Evolutionary conservation across 805 yeast species (phyloP).

Genomic region (Hanseniaspora occidentalis): DNA sequence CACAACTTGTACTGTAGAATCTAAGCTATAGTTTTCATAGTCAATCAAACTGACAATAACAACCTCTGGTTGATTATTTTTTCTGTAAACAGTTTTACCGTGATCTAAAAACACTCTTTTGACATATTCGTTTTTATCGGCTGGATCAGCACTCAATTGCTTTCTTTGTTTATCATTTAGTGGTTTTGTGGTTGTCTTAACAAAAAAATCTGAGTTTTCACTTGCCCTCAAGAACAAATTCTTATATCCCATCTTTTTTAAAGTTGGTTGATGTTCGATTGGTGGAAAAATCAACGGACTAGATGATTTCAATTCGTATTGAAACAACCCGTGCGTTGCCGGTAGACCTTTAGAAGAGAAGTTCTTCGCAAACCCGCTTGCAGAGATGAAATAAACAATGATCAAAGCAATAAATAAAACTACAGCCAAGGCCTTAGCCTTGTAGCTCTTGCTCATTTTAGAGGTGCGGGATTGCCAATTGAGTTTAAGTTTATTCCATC

Average conservation of each 20-base stretch:
- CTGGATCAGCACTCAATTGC: conserved; percentile 13
- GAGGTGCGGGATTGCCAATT: background rate
- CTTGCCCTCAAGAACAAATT: conserved; percentile 36
- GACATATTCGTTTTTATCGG: conserved; percentile 29
- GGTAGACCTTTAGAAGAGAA: conserved; percentile 13
- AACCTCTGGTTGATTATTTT: conserved; percentile 41
- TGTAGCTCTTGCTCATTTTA: background rate
- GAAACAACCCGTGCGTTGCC: conserved; percentile 31
- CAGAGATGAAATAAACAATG: too few species aligned
- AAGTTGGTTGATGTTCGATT: conserved; percentile 53
- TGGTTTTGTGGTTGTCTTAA: conserved; percentile 28
- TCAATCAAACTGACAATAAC: conserved; percentile 73
- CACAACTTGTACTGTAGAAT: conserved; percentile 52
- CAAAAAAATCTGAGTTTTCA: conserved; percentile 27
- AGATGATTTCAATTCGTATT: conserved; percentile 34
- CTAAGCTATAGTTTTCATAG: conserved; percentile 49
- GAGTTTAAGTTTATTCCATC: background rate
- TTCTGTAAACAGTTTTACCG: conserved; percentile 39
- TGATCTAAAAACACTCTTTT: conserved; percentile 51
- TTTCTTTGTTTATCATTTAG: conserved; percentile 27
- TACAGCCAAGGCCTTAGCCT: background rate
- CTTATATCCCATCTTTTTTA: conserved; percentile 43
- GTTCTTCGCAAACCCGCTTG: too few species aligned
- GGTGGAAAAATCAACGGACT: conserved; percentile 56
- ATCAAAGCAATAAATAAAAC: background rate